Base-by-base conservation (phyloP, 306 rosid genomes). In the Cucumis sativus region DNA sequence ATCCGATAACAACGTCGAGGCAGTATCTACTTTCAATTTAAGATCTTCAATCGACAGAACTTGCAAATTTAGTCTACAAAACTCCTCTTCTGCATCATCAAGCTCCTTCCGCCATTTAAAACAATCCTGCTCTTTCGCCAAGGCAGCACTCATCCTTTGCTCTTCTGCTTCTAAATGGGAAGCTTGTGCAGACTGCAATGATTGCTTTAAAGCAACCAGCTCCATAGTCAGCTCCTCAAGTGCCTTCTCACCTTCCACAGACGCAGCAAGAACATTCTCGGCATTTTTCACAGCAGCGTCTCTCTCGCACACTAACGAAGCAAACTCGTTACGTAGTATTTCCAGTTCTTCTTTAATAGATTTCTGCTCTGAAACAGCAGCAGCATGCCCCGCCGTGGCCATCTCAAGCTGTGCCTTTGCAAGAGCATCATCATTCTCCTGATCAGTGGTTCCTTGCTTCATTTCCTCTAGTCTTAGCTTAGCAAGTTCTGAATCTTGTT, bases 351-450 rank as follows among this genome's bases (percentile, higher is more conserved):
- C 97, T 81, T 85, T 89, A 73, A 96, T 90, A 30, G 89, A 86
- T 83, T 77, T 84, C 55, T 92, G 86, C 78, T 96, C 98, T 3
- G 93, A 77, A 77, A 88, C 83, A 25, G 99, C 97, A 74, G 97
- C 87, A 20, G 88, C 35, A 80, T 87, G 89, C 84, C 96, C 88
- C 13, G 92, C 92, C 86, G 84, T 92, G 39, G 99, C 97, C 67
- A 92, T 97, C 87, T 96, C 94, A 74, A 92, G 98, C 82, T 96
- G 98, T 15, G 98, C 94, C 94, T 89, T 89, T 84, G 98, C 98
- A 79, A 97, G 96, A 69, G 90, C 87, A 66, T 97, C 87, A 76
- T 97, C 91, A 41, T 97, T 84, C 79, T 92, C 99, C 2, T 91
- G 25, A 23, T 23, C 92, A 49, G 92, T 96, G 74, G 91, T 85